Conservation (phyloP, 352 stramenopile species). For the Phytophthora cryptogea region DNA sequence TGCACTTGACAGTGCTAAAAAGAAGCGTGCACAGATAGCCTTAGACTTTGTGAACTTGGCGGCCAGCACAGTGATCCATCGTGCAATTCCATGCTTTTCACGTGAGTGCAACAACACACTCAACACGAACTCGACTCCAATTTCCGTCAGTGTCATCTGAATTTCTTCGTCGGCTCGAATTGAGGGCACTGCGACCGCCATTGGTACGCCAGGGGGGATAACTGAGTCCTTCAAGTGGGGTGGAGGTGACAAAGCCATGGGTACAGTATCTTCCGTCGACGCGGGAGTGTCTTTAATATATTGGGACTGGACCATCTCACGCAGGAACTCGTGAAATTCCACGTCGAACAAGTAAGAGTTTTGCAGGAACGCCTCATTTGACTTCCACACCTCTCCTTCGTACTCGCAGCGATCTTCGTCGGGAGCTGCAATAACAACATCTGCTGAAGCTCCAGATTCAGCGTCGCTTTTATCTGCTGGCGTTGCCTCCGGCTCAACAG, state of each 20-base stretch:
- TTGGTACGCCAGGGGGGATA: constrained; percentile 29
- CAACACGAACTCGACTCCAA: constrained; percentile 88
- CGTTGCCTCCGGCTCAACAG: constrained; percentile 43
- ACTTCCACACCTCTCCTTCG: constrained; percentile 91
- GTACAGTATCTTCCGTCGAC: constrained; percentile 19
- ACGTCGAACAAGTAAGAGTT: constrained; percentile 96
- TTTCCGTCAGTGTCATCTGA: constrained; percentile 72
- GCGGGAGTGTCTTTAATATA: constrained; percentile 63
- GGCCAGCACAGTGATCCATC: constrained; percentile 80
- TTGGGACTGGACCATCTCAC: constrained; percentile 86
- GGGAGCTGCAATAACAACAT: constrained; percentile 27
- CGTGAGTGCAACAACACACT: constrained; percentile 88
- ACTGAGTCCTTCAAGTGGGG: constrained; percentile 9
- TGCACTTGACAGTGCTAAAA: constrained; percentile 56
- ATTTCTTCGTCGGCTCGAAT: constrained; percentile 53
- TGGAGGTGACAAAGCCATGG: constrained; percentile 26
- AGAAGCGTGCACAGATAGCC: constrained; percentile 70
- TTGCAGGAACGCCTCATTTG: constrained; percentile 94
- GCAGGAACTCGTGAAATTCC: constrained; percentile 96
- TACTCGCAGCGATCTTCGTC: constrained; percentile 75
- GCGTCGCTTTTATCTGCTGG: constrained; percentile 7
- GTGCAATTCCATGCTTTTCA: constrained; percentile 86
- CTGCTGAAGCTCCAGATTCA: constrained; percentile 12
- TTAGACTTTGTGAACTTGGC: constrained; percentile 79
- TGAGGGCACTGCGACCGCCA: constrained; percentile 25